Base-by-base conservation (phyloP, 1,284 basidiomycete genomes). In the Sanghuangporus weigelae region DNA sequence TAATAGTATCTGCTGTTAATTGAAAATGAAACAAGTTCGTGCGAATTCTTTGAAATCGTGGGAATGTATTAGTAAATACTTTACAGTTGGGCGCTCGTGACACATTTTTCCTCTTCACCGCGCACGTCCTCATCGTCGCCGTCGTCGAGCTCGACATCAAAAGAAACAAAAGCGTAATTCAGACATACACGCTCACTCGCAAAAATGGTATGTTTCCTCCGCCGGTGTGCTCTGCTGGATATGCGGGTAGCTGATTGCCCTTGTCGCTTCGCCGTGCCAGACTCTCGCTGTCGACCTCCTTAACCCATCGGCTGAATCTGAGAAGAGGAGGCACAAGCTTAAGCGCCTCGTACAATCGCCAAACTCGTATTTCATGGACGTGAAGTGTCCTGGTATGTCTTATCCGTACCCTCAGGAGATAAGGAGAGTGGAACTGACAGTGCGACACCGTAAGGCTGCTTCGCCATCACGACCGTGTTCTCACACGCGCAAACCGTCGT, bases 281-380 rank as follows among this genome's bases (percentile, higher is more conserved):
- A 89, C 94, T 89, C 95, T 99, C 83, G 95, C 95, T 77, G 79
- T 98, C 78, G 97, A 99, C 81, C 92, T 99, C 77, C 90, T 99
- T 77, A 94, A 99, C 90, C 96, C 95, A 71, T 92, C 93, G 68
- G 79, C 86, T 73, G 93, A 95, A 77, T 80, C 88, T 71, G 91
- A 96, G 82, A 89, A 83, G 79, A 89, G 83, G 80, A 92, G 89
- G 78, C 93, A 98, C 90, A 99, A 99, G 87, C 93, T 98, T 80
- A 99, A 99, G 89, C 90, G 96, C 77, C 89, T 99, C 73, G 97
- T 99, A 73, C 97, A 98, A 81, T 92, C 89, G 68, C 95, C 95
- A 69, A 95, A 97, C 83, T 97, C 95, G 54, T 98, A 96, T 83
- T 99, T 98, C 83, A 99, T 99, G 97, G 97, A 99, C 77, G 96